Percentiles rank a stretch among this genome's conserved stretches.
These are phyloP conservation scores for Aspergillus coremiiformis DNA, from an alignment of 495 filamentous ascomycete species.

Conservation along the genomic window DNA sequence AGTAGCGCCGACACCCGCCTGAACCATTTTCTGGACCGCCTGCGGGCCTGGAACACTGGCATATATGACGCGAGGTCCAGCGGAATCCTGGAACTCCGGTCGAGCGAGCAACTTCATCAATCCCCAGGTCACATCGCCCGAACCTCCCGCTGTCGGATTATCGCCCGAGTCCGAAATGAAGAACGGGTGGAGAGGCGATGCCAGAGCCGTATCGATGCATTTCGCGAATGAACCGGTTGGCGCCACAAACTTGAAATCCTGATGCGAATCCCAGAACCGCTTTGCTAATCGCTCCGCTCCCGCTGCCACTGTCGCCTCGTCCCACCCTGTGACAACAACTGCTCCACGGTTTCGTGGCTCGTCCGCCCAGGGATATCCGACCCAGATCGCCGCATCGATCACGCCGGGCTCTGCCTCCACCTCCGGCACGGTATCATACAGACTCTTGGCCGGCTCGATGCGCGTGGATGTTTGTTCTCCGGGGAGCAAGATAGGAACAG, in stretches of 20 bases:
- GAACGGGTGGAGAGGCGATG: constrained; percentile 40
- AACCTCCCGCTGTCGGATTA: constrained; percentile 51
- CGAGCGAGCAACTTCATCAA: constrained; percentile 40
- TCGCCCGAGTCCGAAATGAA: constrained; percentile 55
- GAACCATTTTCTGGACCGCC: constrained; percentile 37
- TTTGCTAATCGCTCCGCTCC: constrained; percentile 42
- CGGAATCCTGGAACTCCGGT: constrained; percentile 36
- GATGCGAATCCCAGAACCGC: constrained; percentile 42
- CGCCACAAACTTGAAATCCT: constrained; percentile 47
- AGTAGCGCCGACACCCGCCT: constrained; percentile 43
- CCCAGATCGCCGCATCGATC: constrained; percentile 51
- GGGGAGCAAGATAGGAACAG: constrained; percentile 47
- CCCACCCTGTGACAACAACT: constrained; percentile 48
- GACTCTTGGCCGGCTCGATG: constrained; percentile 45
- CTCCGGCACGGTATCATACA: constrained; percentile 43
- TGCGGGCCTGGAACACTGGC: constrained; percentile 47
- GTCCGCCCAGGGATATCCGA: constrained; percentile 55
- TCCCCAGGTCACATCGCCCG: constrained; percentile 50
- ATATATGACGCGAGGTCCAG: constrained; percentile 44
- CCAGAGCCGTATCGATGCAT: constrained; percentile 43
- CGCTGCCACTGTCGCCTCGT: constrained; percentile 23
- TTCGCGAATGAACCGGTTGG: constrained; percentile 44
- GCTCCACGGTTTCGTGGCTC: constrained; percentile 48
- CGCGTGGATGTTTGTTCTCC: constrained; percentile 54
- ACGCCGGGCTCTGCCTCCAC: constrained; percentile 37